Evolutionary conservation across 2,329 filamentous ascomycete species (phyloP).

Genomic region (Penicillium sp.): DNA sequence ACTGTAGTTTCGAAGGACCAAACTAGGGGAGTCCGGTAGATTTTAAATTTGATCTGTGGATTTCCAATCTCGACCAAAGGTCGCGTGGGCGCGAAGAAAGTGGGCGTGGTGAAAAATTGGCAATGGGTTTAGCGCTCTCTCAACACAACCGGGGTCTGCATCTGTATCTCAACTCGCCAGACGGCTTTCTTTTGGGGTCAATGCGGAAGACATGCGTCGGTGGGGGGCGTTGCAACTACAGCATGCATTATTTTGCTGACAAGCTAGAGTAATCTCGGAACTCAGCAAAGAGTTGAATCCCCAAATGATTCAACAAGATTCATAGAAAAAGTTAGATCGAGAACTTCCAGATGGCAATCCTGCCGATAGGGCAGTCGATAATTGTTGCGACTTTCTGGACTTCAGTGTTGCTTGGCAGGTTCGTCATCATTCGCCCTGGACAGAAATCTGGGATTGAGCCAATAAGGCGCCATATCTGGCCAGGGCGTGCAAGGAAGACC

Average conservation of each 20-base stretch:
- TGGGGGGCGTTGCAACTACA: not conserved
- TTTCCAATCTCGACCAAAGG: not conserved
- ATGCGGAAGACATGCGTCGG: not conserved
- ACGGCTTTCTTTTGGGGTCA: not conserved
- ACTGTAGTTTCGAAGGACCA: conserved; percentile 5
- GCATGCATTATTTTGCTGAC: not conserved
- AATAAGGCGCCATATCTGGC: not conserved
- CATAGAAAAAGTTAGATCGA: not conserved
- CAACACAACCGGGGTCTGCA: conserved; percentile 2
- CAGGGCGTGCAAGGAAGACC: not conserved
- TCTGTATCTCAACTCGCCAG: conserved; percentile 6
- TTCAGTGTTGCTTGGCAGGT: not conserved
- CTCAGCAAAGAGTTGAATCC: not conserved
- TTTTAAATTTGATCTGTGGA: conserved; percentile 15
- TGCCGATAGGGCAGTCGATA: conserved; percentile 9
- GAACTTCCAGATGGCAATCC: conserved; percentile 1
- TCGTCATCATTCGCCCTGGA: not conserved
- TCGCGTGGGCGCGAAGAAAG: conserved; percentile 5
- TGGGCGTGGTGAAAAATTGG: conserved; percentile 15
- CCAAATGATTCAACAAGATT: not conserved
- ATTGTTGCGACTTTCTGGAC: conserved; percentile 1
- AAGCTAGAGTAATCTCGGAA: not conserved
- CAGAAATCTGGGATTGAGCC: not conserved
- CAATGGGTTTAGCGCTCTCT: conserved; percentile 14
- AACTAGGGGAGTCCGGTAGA: conserved; percentile 16